phyloP scores from a whole-genome alignment of 2,329 filamentous ascomycete species.

The Aureobasidium sp. region DNA sequence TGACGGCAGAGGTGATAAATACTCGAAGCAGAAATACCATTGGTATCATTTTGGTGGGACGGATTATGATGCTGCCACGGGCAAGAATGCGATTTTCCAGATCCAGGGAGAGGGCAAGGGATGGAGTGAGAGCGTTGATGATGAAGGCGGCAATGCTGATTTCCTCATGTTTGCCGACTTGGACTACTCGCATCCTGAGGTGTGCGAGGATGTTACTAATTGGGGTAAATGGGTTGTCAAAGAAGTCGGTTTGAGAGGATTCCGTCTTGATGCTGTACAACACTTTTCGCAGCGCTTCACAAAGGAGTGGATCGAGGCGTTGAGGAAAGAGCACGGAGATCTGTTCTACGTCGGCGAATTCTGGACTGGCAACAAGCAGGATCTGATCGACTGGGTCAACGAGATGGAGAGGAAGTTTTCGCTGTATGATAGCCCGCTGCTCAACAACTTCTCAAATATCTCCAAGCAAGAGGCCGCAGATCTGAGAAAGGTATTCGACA shows the following conservation, averaged over 20 bases:
- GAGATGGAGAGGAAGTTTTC: conserved; percentile 35
- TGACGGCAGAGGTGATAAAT: conserved; percentile 50
- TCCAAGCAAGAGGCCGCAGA: conserved; percentile 33
- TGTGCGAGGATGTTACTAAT: conserved; percentile 53
- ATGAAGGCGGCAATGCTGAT: conserved; percentile 57
- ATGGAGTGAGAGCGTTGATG: conserved; percentile 54
- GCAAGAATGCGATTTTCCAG: conserved; percentile 55
- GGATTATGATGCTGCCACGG: conserved; percentile 52
- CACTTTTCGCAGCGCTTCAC: conserved; percentile 61
- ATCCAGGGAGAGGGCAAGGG: conserved; percentile 55
- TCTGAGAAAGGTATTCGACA: conserved; percentile 55
- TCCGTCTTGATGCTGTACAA: conserved; percentile 63
- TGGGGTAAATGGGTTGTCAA: conserved; percentile 61
- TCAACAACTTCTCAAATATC: conserved; percentile 59
- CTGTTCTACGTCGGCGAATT: conserved; percentile 63
- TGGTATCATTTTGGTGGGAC: conserved; percentile 60
- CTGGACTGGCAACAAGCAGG: conserved; percentile 53
- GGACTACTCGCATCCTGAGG: conserved; percentile 56
- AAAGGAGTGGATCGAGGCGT: conserved; percentile 50
- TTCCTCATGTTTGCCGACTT: conserved; percentile 65
- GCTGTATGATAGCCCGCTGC: conserved; percentile 60
- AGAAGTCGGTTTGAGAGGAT: conserved; percentile 53
- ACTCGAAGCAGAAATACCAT: conserved; percentile 56
- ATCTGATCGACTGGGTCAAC: conserved; percentile 50
- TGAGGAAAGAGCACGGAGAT: conserved; percentile 40